These are phyloP conservation scores for Ganoderma meredithae DNA, from an alignment of 1,284 basidiomycete genomes.

Conservation along the genomic window DNA sequence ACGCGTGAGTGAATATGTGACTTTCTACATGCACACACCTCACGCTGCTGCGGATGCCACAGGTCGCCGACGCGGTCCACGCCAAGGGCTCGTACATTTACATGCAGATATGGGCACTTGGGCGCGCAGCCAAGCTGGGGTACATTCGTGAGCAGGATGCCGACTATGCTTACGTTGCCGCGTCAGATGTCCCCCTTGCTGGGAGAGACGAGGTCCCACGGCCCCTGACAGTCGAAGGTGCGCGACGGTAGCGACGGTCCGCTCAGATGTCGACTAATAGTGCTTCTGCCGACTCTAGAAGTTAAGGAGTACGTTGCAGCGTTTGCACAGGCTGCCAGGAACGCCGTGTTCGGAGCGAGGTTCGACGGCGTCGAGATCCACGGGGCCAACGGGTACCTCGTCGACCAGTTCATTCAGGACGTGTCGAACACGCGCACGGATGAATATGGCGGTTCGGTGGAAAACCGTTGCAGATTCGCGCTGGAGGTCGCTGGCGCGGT, in stretches of 20 bases:
- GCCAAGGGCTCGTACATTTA: slow-evolving; percentile 50
- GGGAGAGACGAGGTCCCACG: slow-evolving; percentile 1
- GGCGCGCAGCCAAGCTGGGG: slow-evolving; percentile 47
- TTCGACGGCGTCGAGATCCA: slow-evolving; percentile 53
- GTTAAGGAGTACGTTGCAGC: slow-evolving; percentile 50
- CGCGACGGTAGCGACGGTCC: background rate
- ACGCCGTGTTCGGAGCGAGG: slow-evolving; percentile 51
- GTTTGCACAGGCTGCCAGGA: slow-evolving; percentile 50
- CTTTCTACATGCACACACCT: background rate
- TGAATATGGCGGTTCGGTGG: slow-evolving; percentile 63
- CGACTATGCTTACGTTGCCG: slow-evolving; percentile 47
- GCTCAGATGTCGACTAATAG: background rate
- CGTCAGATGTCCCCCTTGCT: slow-evolving; percentile 44
- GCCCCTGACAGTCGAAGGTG: slow-evolving; percentile 3
- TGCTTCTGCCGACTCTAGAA: slow-evolving; percentile 34
- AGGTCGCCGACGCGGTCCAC: slow-evolving; percentile 42
- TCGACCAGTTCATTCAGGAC: slow-evolving; percentile 54
- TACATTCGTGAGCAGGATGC: slow-evolving; percentile 31
- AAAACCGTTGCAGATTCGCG: slow-evolving; percentile 60
- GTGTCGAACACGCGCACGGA: slow-evolving; percentile 62
- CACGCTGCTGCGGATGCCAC: slow-evolving; percentile 8
- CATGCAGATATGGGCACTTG: slow-evolving; percentile 57
- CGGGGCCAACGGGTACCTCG: slow-evolving; percentile 47
- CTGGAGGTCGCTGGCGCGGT: slow-evolving; percentile 59
- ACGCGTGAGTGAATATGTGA: slow-evolving; percentile 39